phyloP scores from a whole-genome alignment of 306 rosid species.

The Rubus parviflorus region DNA sequence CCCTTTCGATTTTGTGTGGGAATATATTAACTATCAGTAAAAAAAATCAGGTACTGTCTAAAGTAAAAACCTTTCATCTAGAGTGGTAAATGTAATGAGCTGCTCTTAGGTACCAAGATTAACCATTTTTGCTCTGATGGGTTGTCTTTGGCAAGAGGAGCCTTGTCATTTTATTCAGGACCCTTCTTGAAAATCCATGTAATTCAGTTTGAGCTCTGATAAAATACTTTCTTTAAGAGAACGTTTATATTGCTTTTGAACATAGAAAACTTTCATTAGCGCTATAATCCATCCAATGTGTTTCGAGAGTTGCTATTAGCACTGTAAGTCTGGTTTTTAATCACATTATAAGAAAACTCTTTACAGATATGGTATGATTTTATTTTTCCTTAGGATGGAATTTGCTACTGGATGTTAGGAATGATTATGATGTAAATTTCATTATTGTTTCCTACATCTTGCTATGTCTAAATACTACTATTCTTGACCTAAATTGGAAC shows the following conservation, averaged over 20 bases:
- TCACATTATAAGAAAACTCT: not conserved
- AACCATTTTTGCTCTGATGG: not conserved
- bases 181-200: not conserved
- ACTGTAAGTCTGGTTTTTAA: not conserved
- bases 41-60: not conserved
- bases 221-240: not conserved
- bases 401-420: not conserved
- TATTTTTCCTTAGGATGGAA: not conserved
- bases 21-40: not conserved
- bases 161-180: not conserved
- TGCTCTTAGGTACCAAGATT: not conserved
- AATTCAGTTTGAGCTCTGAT: not conserved
- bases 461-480: not conserved
- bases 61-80: not conserved
- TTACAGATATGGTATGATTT: not conserved
- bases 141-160: not conserved
- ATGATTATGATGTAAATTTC: not conserved
- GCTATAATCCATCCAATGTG: not conserved
- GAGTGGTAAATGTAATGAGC: not conserved
- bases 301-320: no score
- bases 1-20: not conserved
- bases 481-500: not conserved
- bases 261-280: not conserved
- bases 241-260: not conserved
- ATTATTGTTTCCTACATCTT: not conserved